Evolutionary conservation across 2,329 filamentous ascomycete species (phyloP), one percentile per base, ranked within the genome.

Genomic region (Colletotrichum euphorbiae): DNA sequence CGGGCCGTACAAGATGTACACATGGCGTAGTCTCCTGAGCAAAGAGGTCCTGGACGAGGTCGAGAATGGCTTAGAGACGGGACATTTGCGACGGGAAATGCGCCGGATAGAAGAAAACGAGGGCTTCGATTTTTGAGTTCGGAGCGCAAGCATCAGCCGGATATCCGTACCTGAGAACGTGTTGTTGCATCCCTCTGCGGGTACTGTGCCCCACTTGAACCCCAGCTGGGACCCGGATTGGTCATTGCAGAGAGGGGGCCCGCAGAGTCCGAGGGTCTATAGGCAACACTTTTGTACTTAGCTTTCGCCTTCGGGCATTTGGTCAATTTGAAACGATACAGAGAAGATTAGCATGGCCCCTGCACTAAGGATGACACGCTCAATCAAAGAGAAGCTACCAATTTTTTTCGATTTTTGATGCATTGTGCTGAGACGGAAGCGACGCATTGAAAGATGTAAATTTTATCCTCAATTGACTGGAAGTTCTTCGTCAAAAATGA

Each of bases 361-460:
- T 90, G 87, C 86, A 89, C 92, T 94, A 95, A 95, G 92, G 92
- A 94, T 95, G 92, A 94, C 91, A 94, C 90, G 90, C 89, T 91
- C 85, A 88, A 89, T 88, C 89, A 91, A 91, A 91, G 90, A 91
- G 89, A 90, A 88, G 86, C 88, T 87, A 85, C 67, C 69, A 67
- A 72, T 52, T 51, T 58, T 51, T 58, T 46, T n/a, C 33, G 2
- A 2, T 24, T 51, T 31, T 13, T n/a, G 38, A 48, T 58, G 48
- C 28, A 36, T 59, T 9, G 11, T 15, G 2, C 11, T 6, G 36
- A 38, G 36, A 38, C 36, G 3, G 13, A 15, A 38, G 36, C 36
- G 36, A 38, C 13, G 11, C 13, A 4, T 38, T 15, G 9, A 4
- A 38, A 6, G 3, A 13, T 52, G 48, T 33, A 31, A 6, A 17